Base-by-base conservation (phyloP, 805 yeast genomes). In the Starmerella tilneyi region DNA sequence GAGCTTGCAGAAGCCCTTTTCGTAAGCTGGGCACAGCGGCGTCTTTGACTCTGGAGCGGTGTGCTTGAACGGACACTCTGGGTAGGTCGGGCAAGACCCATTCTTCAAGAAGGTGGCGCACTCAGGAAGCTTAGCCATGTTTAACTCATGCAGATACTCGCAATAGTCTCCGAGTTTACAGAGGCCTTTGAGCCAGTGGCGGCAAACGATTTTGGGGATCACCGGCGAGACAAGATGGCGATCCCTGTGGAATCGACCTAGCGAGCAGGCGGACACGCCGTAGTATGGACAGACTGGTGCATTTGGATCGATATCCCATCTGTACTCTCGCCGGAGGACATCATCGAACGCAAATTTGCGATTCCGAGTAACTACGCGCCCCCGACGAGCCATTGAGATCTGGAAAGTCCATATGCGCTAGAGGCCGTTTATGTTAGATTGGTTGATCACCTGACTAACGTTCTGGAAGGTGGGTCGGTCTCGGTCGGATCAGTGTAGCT, bases 91-190 rank as follows among this genome's bases (percentile, higher is more conserved):
- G 62, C 98, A 89, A 39, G 46, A 53, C 12, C 67, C 71, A 54
- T 76, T 78, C 61, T 84, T 79, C 35, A 85, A 72, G 63, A 75
- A 89, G 63, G 84, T 84, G 20, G 85, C 74, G 63, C 99, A 92
- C 63, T 92, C 98, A 3, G 97, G 97, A 94, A 92, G 89, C 64
- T 84, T 85, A 49, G 94, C 72, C 56, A 92, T 66, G 59, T 92
- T 89, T 59, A 88, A 88, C 61, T 92, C 99, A 64, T 92, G 99
- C 36, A 92, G 66, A 58, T 84, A 92, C 67, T 92, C 99, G 64
- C 99, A 92, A 54, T 84, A 84, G 55, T 86, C 94, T 41, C 94
- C 94, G 69, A 89, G 89, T 66, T 92, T 92, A 65, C 99, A 92
- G 28, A 92, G 73, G 0, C 99, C 99, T 53, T 96, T 75, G 28